Conservation (phyloP, 768 basidiomycete species). For the Mycena kentingensis region DNA sequence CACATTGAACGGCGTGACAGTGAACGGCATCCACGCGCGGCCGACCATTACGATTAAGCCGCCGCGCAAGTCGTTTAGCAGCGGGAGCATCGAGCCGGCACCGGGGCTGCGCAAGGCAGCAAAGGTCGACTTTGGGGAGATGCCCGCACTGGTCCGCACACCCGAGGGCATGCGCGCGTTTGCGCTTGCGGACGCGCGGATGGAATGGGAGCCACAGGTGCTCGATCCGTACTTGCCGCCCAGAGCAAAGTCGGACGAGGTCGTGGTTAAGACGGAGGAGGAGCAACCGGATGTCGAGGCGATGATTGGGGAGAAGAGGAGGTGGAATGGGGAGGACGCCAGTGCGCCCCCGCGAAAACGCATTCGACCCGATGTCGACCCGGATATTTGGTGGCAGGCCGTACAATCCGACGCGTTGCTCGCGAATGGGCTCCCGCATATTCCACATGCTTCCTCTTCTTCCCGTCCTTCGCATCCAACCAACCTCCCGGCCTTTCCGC, state of each 20-base stretch:
- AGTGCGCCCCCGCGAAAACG: conserved; percentile 62
- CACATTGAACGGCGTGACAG: conserved; percentile 45
- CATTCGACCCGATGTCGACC: conserved; percentile 49
- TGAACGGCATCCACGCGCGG: conserved; percentile 34
- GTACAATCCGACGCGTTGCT: conserved; percentile 62
- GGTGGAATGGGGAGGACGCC: conserved; percentile 41
- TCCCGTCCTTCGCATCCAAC: conserved; percentile 4
- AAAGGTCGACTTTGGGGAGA: conserved; percentile 62
- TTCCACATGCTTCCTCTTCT: conserved; percentile 37
- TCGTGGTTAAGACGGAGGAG: conserved; percentile 36
- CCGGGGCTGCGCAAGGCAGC: conserved; percentile 29
- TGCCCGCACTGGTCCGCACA: conserved; percentile 69
- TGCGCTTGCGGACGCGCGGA: conserved; percentile 49
- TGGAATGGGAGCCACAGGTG: conserved; percentile 39
- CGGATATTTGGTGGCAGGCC: conserved; percentile 76
- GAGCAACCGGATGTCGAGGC: conserved; percentile 39
- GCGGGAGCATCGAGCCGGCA: no score
- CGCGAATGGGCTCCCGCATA: conserved; percentile 63
- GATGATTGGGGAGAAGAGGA: conserved; percentile 64
- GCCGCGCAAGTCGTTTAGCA: conserved; percentile 22
- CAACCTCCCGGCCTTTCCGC: conserved; percentile 2
- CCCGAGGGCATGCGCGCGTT: conserved; percentile 75
- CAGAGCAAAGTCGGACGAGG: not conserved
- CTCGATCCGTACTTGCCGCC: conserved; percentile 15
- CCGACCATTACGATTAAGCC: conserved; percentile 31